Percentiles rank a stretch among this genome's conserved stretches.
Evolutionary conservation across 2,329 filamentous ascomycete species (phyloP).

Genomic region (Rhexocercosporidium sp.): DNA sequence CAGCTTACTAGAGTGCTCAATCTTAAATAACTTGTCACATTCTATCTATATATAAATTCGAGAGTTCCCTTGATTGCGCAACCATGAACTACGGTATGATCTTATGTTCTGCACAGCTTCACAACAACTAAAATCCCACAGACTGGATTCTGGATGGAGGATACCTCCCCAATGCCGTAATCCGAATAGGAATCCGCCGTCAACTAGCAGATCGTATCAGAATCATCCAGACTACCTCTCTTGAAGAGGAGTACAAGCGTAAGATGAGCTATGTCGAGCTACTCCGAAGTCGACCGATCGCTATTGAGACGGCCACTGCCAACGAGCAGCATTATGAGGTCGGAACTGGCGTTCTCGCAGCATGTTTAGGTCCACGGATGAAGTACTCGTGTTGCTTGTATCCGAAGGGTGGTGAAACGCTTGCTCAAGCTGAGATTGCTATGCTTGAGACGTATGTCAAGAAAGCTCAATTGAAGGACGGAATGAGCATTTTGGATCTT

Average conservation of each 20-base stretch:
- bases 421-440: conserved; percentile 68
- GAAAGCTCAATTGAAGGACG: conserved; percentile 51
- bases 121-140: conserved; percentile 32
- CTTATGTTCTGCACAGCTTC: not conserved
- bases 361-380: conserved; percentile 70
- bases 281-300: conserved; percentile 66
- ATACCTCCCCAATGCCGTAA: conserved; percentile 66
- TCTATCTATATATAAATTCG: not conserved
- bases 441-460: conserved; percentile 70
- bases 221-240: conserved; percentile 58
- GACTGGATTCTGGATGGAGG: conserved; percentile 68
- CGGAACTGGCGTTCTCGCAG: conserved; percentile 65
- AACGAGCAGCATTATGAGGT: conserved; percentile 78
- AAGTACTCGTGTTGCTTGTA: conserved; percentile 75
- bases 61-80: not conserved
- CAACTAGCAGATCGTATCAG: conserved; percentile 66
- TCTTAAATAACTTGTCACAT: not conserved
- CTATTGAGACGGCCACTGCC: conserved; percentile 68
- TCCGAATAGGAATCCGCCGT: conserved; percentile 69
- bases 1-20: conserved; percentile 4
- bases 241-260: conserved; percentile 57
- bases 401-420: conserved; percentile 63
- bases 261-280: conserved; percentile 69
- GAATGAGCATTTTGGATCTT: conserved; percentile 42
- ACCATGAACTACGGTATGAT: conserved; percentile 40